These are phyloP conservation scores for Linderniella brevidens DNA, from an alignment of 257 asterid genomes.

Conservation along the genomic window DNA sequence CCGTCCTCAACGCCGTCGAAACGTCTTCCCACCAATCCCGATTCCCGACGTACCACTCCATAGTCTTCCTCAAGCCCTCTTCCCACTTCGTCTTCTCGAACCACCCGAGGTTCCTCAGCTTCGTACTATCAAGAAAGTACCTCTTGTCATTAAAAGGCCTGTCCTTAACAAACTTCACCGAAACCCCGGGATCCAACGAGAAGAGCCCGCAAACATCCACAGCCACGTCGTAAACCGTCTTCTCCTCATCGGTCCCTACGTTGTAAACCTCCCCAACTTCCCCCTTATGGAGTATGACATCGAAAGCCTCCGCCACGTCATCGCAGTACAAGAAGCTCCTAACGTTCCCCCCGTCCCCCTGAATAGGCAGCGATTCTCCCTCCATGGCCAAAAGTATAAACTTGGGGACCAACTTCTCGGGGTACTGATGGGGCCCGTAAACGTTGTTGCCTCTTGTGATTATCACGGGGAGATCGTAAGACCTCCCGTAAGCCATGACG, in stretches of 20 bases:
- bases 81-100: constrained; percentile 13
- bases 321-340: constrained; percentile 15
- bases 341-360: constrained; percentile 10
- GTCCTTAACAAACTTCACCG: constrained; percentile 10
- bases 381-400: constrained; percentile 14
- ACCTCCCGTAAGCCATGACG: constrained; percentile 12
- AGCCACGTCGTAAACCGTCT: constrained; percentile 13
- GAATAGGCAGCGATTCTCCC: constrained; percentile 11
- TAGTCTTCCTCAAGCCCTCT: constrained; percentile 12
- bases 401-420: constrained; percentile 15
- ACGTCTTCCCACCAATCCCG: constrained; percentile 19
- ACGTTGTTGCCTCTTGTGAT: constrained; percentile 14
- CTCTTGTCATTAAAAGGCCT: constrained; percentile 13
- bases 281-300: constrained; percentile 13
- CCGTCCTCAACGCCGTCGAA: constrained; percentile 7
- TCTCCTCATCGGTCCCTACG: constrained; percentile 13
- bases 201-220: constrained; percentile 11
- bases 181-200: constrained; percentile 4
- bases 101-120: constrained; percentile 13
- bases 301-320: constrained; percentile 18
- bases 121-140: constrained; percentile 11
- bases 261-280: constrained; percentile 12
- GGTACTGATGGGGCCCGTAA: constrained; percentile 16
- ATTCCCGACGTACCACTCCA: constrained; percentile 12
- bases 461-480: constrained; percentile 11